A percentile compares a stretch with the other conserved stretches of the same genome.
These are phyloP conservation scores for Pseudogymnoascus verrucosus DNA, from an alignment of 2,329 filamentous ascomycete species.

Conservation along the genomic window DNA sequence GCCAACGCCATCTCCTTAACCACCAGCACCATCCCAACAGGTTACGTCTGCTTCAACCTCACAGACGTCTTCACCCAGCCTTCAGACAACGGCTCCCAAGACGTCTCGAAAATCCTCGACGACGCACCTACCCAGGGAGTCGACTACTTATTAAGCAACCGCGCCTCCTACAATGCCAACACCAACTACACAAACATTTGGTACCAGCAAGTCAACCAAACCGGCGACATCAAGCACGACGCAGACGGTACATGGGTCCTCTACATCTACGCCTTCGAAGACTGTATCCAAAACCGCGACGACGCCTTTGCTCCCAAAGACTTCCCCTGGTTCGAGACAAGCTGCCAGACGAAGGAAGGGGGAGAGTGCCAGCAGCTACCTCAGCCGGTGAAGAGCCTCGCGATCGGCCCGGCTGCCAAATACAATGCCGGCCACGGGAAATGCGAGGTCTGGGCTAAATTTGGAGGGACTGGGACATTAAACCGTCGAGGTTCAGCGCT, in stretches of 20 bases:
- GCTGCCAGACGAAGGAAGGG: not conserved
- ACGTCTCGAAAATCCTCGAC: not conserved
- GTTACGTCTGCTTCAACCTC: not conserved
- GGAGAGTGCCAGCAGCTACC: not conserved
- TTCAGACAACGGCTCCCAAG: not conserved
- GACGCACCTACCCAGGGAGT: not conserved
- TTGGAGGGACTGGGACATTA: not conserved
- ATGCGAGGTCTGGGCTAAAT: not conserved
- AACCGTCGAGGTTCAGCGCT: not conserved
- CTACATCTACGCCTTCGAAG: not conserved
- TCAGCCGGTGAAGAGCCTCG: not conserved
- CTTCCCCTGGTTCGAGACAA: constrained; percentile 2
- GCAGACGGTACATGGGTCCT: not conserved
- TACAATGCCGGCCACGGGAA: not conserved
- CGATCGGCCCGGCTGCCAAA: not conserved
- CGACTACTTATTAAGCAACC: not conserved
- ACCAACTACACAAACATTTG: not conserved
- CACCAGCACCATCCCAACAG: not conserved
- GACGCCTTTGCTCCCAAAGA: not conserved
- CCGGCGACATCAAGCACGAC: not conserved
- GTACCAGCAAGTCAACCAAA: not conserved
- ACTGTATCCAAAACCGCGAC: not conserved
- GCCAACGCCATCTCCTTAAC: not conserved
- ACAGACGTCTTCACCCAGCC: not conserved
- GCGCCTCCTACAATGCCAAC: not conserved